phyloP scores from a whole-genome alignment of 441 rosid species.

The Pelargonium cotyledonis region DNA sequence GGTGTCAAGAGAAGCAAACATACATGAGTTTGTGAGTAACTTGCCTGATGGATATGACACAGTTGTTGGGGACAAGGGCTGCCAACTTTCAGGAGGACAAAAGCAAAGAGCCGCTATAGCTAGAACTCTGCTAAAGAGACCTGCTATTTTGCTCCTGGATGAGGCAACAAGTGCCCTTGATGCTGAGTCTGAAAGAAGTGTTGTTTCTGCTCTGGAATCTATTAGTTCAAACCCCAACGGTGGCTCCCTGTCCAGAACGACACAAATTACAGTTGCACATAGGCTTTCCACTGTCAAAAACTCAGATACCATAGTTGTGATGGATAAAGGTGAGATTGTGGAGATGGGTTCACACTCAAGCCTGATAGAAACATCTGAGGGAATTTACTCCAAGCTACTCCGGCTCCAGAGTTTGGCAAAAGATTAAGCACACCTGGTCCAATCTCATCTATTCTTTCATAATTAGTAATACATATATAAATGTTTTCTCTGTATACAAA shows the following conservation, averaged over 20 bases:
- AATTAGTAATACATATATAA: too few relatives aligned
- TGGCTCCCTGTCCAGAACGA: conserved; percentile 20
- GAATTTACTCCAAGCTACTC: conserved; percentile 42
- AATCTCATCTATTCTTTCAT: too few relatives aligned
- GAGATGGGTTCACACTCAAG: conserved; percentile 50
- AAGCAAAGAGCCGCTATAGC: conserved; percentile 66
- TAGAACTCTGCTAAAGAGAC: conserved; percentile 48
- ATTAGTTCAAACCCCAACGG: conserved; percentile 16
- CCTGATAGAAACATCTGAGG: conserved; percentile 31
- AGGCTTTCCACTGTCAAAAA: conserved; percentile 52
- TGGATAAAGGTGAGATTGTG: conserved; percentile 50
- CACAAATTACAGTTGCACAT: conserved; percentile 59
- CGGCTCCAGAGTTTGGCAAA: conserved; percentile 31
- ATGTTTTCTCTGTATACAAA: too few relatives aligned
- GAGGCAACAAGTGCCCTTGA: conserved; percentile 73
- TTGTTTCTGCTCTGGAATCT: conserved; percentile 43
- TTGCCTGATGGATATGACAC: conserved; percentile 54
- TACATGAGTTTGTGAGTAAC: conserved; percentile 47
- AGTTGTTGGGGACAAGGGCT: conserved; percentile 66
- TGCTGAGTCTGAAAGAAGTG: conserved; percentile 47
- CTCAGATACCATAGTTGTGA: conserved; percentile 44
- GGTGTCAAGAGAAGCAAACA: conserved; percentile 45
- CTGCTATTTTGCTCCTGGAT: conserved; percentile 51
- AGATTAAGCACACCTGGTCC: conserved; percentile 4
- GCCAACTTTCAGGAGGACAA: conserved; percentile 64